Percentiles rank a stretch among this genome's conserved stretches.
These are phyloP conservation scores for Chlorella sp. DNA, from an alignment of 139 green algal genomes.

Conservation along the genomic window DNA sequence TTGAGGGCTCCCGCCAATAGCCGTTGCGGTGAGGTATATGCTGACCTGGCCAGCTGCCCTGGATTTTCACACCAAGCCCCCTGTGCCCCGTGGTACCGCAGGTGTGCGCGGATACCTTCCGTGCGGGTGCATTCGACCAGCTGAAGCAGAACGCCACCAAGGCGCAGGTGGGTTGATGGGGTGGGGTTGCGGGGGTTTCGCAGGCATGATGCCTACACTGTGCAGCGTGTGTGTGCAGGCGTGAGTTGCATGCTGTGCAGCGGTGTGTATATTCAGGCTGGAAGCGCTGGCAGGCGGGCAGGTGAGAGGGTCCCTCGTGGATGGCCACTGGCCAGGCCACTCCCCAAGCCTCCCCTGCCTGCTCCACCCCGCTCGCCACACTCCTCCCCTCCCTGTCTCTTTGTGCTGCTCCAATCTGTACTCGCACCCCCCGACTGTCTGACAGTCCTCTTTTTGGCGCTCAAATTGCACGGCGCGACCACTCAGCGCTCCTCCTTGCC, in stretches of 20 bases:
- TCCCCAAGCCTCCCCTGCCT: no score
- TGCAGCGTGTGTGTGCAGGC: neutral
- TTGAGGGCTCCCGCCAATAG: neutral
- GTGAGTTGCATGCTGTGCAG: no score
- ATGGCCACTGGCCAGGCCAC: no score
- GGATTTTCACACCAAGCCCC: no score
- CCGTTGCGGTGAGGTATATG: neutral
- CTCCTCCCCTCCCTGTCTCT: no score
- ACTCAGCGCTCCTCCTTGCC: neutral
- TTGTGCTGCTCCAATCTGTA: neutral
- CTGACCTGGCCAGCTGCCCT: no score
- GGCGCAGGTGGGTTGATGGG: conserved; percentile 50
- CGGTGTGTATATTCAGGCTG: no score
- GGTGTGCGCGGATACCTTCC: conserved; percentile 98
- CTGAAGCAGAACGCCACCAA: conserved; percentile 99
- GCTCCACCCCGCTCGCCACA: no score
- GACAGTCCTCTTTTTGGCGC: neutral
- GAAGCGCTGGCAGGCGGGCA: no score
- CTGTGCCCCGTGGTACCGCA: neutral
- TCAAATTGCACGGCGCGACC: neutral
- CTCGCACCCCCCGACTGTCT: neutral
- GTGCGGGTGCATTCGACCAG: conserved; percentile 95
- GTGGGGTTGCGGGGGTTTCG: neutral
- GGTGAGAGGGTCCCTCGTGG: no score
- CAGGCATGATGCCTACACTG: neutral